These are phyloP conservation scores for Apiotrichum mycotoxinovorans DNA, from an alignment of 1,284 basidiomycete species.

Conservation along the genomic window DNA sequence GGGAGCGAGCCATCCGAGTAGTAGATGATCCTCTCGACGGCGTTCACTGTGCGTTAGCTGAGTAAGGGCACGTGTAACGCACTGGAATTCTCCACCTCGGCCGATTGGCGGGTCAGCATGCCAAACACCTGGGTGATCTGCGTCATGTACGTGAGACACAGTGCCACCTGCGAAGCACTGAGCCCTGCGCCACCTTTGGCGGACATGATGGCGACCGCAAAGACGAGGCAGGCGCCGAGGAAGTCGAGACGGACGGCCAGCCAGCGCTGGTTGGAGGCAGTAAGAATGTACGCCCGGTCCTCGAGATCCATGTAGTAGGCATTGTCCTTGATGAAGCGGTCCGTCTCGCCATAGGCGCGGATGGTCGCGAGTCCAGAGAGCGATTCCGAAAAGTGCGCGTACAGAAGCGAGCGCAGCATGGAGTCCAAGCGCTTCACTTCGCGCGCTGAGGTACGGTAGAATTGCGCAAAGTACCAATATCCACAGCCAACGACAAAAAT, in stretches of 20 bases:
- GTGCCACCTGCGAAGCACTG: slow-evolving; percentile 64
- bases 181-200: slow-evolving; percentile 56
- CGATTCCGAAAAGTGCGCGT: slow-evolving; percentile 77
- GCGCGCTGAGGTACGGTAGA: slow-evolving; percentile 71
- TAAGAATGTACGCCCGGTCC: slow-evolving; percentile 60
- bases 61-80: slow-evolving; percentile 1
- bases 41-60: slow-evolving; percentile 54
- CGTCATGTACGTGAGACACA: slow-evolving; percentile 64
- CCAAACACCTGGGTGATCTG: slow-evolving; percentile 56
- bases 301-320: slow-evolving; percentile 71
- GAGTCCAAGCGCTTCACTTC: slow-evolving; percentile 59
- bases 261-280: slow-evolving; percentile 56
- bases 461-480: slow-evolving; percentile 49
- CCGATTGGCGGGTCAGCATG: slow-evolving; percentile 56
- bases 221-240: slow-evolving; percentile 63
- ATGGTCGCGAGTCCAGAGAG: slow-evolving; percentile 70
- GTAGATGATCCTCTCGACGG: slow-evolving; percentile 65
- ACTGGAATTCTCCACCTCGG: slow-evolving; percentile 60
- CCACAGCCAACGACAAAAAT: slow-evolving; percentile 34
- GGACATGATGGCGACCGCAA: slow-evolving; percentile 57
- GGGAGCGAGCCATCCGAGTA: slow-evolving; percentile 57
- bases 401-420: slow-evolving; percentile 66
- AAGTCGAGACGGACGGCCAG: slow-evolving; percentile 74
- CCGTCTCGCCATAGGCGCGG: slow-evolving; percentile 63
- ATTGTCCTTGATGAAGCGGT: slow-evolving; percentile 64